Conservation (phyloP, 192 early-diverging fungal species). For the Coemansia sp. region DNA sequence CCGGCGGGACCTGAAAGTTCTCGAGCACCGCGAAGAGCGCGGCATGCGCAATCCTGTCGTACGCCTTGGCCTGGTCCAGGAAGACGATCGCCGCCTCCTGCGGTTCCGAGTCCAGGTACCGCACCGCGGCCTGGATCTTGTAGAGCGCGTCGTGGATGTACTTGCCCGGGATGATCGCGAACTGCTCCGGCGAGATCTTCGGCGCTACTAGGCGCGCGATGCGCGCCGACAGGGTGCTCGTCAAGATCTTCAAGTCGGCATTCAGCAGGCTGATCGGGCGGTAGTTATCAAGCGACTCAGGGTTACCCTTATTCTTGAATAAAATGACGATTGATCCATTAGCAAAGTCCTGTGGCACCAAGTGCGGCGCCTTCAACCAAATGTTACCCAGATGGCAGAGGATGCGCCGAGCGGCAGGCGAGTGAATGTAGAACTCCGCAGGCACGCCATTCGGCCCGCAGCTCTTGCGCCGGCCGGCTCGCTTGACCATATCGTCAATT, state of each 20-base stretch:
- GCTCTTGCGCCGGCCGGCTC: neutral
- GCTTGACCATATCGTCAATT: neutral
- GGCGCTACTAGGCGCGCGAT: neutral
- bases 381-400: conserved; percentile 5
- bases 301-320: conserved; percentile 4
- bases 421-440: neutral
- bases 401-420: neutral
- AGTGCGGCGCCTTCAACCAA: neutral
- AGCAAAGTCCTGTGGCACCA: conserved; percentile 3
- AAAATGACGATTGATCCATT: neutral
- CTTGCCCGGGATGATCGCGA: conserved; percentile 8
- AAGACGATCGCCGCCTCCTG: conserved; percentile 2
- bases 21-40: conserved; percentile 8
- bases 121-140: neutral
- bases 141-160: conserved; percentile 6
- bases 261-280: conserved; percentile 7
- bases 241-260: conserved; percentile 9
- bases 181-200: conserved; percentile 8
- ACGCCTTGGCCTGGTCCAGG: conserved; percentile 17
- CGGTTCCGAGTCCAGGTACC: neutral
- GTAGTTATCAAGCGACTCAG: conserved; percentile 1
- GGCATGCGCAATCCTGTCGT: conserved; percentile 4
- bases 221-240: neutral
- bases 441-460: neutral
- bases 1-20: neutral